phyloP scores from a whole-genome alignment of 306 rosid genomes.

The Quercus gilva region DNA sequence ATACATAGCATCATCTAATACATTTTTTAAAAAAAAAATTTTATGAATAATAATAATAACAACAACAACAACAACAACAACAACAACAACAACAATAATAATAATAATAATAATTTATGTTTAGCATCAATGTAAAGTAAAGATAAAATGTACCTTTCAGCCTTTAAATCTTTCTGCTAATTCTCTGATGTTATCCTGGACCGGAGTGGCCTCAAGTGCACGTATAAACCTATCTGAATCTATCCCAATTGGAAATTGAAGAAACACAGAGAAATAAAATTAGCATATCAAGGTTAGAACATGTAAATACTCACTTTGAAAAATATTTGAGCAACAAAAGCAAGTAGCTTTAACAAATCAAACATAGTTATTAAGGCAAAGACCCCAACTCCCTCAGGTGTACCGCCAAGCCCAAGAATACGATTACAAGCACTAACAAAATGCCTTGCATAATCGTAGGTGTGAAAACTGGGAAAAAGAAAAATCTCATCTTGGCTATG shows the following conservation, averaged over 20 bases:
- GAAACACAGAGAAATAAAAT: constrained; percentile 27
- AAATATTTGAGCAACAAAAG: background rate
- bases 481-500: constrained; percentile 1
- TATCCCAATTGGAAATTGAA: constrained; percentile 89
- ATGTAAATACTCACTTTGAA: background rate
- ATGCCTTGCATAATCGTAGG: constrained; percentile 88
- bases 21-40: too few relatives aligned
- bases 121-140: background rate
- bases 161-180: constrained; percentile 76
- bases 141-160: constrained; percentile 56
- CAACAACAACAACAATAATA: too few relatives aligned
- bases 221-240: constrained; percentile 72
- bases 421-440: constrained; percentile 95
- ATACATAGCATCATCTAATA: too few relatives aligned
- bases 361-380: background rate
- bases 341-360: background rate
- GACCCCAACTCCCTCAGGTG: constrained; percentile 86
- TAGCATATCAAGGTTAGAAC: constrained; percentile 17
- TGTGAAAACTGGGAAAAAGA: constrained; percentile 66
- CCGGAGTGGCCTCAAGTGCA: constrained; percentile 58
- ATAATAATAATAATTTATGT: background rate
- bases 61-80: too few relatives aligned
- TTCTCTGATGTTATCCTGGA: constrained; percentile 59
- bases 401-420: constrained; percentile 87
- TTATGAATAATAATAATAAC: too few relatives aligned